Base-by-base conservation (phyloP, 768 basidiomycete species). In the Coprinopsis marcescibilis region DNA sequence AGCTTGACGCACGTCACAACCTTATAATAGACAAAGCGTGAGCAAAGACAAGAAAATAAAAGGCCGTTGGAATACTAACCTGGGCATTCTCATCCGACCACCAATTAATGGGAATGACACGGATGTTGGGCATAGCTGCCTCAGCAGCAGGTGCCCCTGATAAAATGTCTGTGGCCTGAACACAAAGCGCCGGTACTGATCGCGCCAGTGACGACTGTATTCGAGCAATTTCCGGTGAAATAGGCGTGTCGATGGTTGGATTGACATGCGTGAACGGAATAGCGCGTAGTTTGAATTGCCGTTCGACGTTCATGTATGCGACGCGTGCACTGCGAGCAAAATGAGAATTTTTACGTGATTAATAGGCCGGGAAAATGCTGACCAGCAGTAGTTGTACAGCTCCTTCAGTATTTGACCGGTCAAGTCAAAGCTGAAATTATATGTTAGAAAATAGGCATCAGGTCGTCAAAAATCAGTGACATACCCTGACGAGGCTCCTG, bases 51-150 rank as follows among this genome's bases (percentile, higher is more conserved):
- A 51, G 33, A 33, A 29, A 36, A 37, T 36, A 25, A 41, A 13
- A 17, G 15, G 29, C 6, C 36, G 36, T 38, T 53, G 46, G 39
- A 64, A 5, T 33, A 65, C 52, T 14, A 33, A 69, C 71, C 63
- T 82, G 79, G 2, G 83, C 84, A 51, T 79, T 81, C 52, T 80
- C 80, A 39, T 85, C 80, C 3, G 83, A 85, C 92, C 92, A 94
- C 92, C 92, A 94, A 52, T 90, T 84, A 13, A 90, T 70, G 6
- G 90, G 87, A 52, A 90, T 85, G 41, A 94, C 85, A 30, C 85
- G 83, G 43, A 94, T 90, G 57, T 89, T 91, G 5, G 89, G 83
- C 88, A 92, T 89, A 3, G 91, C 91, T 3, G 91, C 91, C 59
- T 94, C 91, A 17, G 84, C 87, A 3, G 90, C 91, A 3, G 88